A percentile compares a stretch with the other conserved stretches of the same genome.
These are phyloP conservation scores for Fusarium tupiense DNA, from an alignment of 2,329 filamentous ascomycete genomes.

Conservation along the genomic window DNA sequence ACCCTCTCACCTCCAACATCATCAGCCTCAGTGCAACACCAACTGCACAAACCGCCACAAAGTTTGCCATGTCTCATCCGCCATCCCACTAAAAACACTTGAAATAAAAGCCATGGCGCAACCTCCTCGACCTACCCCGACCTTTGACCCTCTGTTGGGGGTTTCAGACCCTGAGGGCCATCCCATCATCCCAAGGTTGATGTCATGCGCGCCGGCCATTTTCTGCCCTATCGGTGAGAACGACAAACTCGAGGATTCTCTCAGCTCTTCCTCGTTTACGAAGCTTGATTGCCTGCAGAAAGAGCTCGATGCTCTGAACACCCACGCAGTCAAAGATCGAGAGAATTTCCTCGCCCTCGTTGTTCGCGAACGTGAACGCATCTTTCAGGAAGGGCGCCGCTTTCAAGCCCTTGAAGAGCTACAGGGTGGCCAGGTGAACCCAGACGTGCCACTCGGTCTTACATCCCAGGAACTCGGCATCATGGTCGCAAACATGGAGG, in stretches of 20 bases:
- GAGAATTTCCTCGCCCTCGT: slow-evolving; percentile 46
- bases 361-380: slow-evolving; percentile 47
- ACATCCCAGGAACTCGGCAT: slow-evolving; percentile 14
- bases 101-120: slow-evolving; percentile 23
- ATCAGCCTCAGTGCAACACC: slow-evolving; percentile 5
- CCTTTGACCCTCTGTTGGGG: neutral
- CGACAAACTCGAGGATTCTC: slow-evolving; percentile 3
- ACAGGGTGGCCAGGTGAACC: neutral
- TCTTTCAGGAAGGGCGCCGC: slow-evolving; percentile 36
- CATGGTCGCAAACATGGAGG: slow-evolving; percentile 48
- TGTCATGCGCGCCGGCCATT: slow-evolving; percentile 28
- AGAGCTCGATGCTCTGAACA: slow-evolving; percentile 36
- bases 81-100: neutral
- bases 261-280: slow-evolving; percentile 1
- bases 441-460: slow-evolving; percentile 8
- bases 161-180: slow-evolving; percentile 22
- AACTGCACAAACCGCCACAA: slow-evolving; percentile 9
- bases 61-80: neutral
- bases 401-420: slow-evolving; percentile 22
- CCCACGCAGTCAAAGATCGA: slow-evolving; percentile 43
- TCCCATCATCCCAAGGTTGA: slow-evolving; percentile 16
- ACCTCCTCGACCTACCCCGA: neutral
- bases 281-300: slow-evolving; percentile 31
- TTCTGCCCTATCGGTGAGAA: slow-evolving; percentile 47
- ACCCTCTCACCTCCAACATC: slow-evolving; percentile 5